Conservation (phyloP, 2,329 filamentous ascomycete species). For the Hymenoscyphus fraxineus region DNA sequence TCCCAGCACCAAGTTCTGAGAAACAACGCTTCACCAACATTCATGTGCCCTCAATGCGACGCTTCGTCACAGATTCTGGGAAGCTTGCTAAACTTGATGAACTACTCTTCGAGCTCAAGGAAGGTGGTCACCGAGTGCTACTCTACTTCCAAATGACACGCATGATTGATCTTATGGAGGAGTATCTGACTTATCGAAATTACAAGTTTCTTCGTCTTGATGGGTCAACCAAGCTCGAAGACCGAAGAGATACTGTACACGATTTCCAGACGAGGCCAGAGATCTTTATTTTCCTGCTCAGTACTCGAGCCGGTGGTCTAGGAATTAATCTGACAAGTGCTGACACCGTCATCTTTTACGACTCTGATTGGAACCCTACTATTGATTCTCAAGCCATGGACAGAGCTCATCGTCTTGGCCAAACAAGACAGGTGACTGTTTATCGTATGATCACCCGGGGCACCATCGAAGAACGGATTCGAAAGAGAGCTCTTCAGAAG, state of each 20-base stretch:
- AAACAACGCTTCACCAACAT: conserved; percentile 88
- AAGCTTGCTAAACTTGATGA: conserved; percentile 91
- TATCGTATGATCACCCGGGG: conserved; percentile 95
- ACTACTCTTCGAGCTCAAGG: conserved; percentile 84
- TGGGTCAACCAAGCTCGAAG: conserved; percentile 94
- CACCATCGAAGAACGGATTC: conserved; percentile 96
- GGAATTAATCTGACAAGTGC: conserved; percentile 96
- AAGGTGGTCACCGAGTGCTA: conserved; percentile 85
- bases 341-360: conserved; percentile 99
- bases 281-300: conserved; percentile 95
- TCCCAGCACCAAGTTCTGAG: conserved; percentile 75
- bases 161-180: conserved; percentile 99
- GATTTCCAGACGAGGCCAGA: conserved; percentile 94
- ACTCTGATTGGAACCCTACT: conserved; percentile 98
- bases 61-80: conserved; percentile 95
- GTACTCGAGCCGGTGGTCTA: conserved; percentile 92
- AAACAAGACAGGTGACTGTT: conserved; percentile 93
- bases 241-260: conserved; percentile 90
- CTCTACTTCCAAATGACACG: conserved; percentile 99
- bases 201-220: conserved; percentile 98
- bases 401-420: conserved; percentile 92
- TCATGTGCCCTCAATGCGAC: conserved; percentile 89
- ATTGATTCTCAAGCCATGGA: conserved; percentile 99
- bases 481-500: conserved; percentile 94
- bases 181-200: conserved; percentile 97